These are phyloP conservation scores for Gracilaria vermiculophylla DNA, from an alignment of 23 red algal genomes.

Conservation along the genomic window DNA sequence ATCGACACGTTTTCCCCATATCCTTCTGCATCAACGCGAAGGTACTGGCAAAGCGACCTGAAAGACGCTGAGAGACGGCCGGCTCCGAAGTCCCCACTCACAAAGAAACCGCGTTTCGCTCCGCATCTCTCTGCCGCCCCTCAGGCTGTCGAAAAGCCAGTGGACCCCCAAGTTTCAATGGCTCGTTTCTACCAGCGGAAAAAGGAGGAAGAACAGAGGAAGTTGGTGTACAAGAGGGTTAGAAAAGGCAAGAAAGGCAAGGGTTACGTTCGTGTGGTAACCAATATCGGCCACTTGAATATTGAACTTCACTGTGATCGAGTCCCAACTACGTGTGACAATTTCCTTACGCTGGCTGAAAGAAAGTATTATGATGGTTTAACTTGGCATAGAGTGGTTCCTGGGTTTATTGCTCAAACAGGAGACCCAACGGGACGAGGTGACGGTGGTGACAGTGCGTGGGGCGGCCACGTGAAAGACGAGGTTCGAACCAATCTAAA, in stretches of 20 bases:
- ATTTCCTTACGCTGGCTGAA: constrained; percentile 66
- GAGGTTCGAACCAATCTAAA: constrained; percentile 68
- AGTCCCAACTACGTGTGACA: constrained; percentile 53
- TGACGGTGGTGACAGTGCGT: constrained; percentile 66
- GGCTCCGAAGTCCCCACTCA: background rate
- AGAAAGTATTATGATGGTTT: constrained; percentile 68
- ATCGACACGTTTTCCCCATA: background rate
- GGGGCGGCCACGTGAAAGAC: constrained; percentile 74
- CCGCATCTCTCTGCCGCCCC: background rate
- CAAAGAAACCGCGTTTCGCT: background rate
- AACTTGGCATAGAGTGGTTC: constrained; percentile 66
- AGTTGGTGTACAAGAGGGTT: constrained; percentile 33
- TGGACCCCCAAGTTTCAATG: constrained; percentile 13
- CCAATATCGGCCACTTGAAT: constrained; percentile 56
- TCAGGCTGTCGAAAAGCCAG: background rate
- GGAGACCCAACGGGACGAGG: constrained; percentile 71
- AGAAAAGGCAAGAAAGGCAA: constrained; percentile 51
- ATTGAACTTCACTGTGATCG: constrained; percentile 56
- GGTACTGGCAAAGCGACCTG: background rate
- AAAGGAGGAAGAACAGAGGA: constrained; percentile 28
- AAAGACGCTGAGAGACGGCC: background rate
- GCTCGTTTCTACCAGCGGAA: constrained; percentile 16
- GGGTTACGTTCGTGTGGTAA: constrained; percentile 53
- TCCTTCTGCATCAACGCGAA: background rate
- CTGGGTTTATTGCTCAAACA: constrained; percentile 78